phyloP scores from a whole-genome alignment of 352 stramenopile species.

The Globisporangium megalacanthum region DNA sequence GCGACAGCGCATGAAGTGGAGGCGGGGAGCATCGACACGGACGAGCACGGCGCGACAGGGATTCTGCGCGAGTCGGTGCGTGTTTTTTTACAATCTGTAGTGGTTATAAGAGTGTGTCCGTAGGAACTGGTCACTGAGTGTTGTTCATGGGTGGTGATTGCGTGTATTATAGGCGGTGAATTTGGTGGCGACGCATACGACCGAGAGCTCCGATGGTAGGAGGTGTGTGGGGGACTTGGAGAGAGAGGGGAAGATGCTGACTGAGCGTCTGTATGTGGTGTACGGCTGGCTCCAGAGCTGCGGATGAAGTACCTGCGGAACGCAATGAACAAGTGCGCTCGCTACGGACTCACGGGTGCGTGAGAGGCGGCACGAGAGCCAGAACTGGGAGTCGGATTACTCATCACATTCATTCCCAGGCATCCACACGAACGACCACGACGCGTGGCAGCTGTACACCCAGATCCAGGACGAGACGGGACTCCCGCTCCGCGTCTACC shows the following conservation, averaged over 20 bases:
- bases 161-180: conserved; percentile 43
- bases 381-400: not conserved
- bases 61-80: conserved; percentile 64
- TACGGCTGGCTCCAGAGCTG: conserved; percentile 26
- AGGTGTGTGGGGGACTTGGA: not conserved
- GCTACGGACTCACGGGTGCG: conserved; percentile 66
- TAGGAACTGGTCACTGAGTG: no score
- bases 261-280: not conserved
- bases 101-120: no score
- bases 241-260: no score
- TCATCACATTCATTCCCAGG: conserved; percentile 10
- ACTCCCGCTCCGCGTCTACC: conserved; percentile 72
- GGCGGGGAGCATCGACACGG: conserved; percentile 59
- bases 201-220: conserved; percentile 58
- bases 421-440: conserved; percentile 84
- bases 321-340: conserved; percentile 58
- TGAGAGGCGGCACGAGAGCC: not conserved
- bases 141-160: not conserved
- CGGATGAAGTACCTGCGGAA: conserved; percentile 53
- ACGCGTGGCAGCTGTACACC: conserved; percentile 74
- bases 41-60: conserved; percentile 54
- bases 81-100: not conserved
- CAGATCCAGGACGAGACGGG: conserved; percentile 52
- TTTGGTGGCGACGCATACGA: conserved; percentile 65
- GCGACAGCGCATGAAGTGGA: conserved; percentile 23